These are phyloP conservation scores for Dillenia suffruticosa DNA, from an alignment of 164 flowering plant genomes.

Conservation along the genomic window DNA sequence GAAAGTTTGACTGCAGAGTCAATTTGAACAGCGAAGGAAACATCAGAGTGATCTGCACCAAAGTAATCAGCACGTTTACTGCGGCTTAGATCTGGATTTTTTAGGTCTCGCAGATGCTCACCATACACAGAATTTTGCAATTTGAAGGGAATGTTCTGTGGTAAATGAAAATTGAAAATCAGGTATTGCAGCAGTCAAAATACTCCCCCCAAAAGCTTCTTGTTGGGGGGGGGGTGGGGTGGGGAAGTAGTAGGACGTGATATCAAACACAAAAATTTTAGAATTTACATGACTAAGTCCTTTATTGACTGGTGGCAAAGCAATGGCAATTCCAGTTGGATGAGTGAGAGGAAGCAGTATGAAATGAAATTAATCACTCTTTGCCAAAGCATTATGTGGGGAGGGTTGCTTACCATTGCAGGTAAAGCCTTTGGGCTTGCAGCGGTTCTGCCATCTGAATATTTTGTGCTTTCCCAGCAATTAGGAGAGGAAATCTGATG, in stretches of 20 bases:
- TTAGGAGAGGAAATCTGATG: slow-evolving; percentile 12
- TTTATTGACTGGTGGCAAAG: too few relatives aligned
- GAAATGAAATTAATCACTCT: background rate
- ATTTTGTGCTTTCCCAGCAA: slow-evolving; percentile 10
- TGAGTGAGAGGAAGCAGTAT: background rate
- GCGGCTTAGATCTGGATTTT: slow-evolving; percentile 22
- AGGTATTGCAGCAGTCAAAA: too few relatives aligned
- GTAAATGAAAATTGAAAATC: background rate
- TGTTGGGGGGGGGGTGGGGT: background rate
- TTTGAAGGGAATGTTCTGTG: background rate
- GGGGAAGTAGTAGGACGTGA: background rate
- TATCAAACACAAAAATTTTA: too few relatives aligned
- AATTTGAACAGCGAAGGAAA: slow-evolving; percentile 23
- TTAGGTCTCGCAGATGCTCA: slow-evolving; percentile 27
- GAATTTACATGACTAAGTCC: too few relatives aligned
- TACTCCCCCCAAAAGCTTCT: background rate
- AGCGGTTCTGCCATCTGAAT: slow-evolving; percentile 10
- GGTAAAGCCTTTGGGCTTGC: slow-evolving; percentile 6
- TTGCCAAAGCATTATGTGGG: background rate
- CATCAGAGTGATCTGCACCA: slow-evolving; percentile 35
- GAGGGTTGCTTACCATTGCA: slow-evolving; percentile 16
- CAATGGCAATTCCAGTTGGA: background rate
- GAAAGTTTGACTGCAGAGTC: slow-evolving; percentile 49
- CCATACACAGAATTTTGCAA: background rate
- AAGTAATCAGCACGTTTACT: slow-evolving; percentile 38